A percentile compares a stretch with the other conserved stretches of the same genome.
These are phyloP conservation scores for Asterochloris erici DNA, from an alignment of 139 green algal genomes.

Conservation along the genomic window DNA sequence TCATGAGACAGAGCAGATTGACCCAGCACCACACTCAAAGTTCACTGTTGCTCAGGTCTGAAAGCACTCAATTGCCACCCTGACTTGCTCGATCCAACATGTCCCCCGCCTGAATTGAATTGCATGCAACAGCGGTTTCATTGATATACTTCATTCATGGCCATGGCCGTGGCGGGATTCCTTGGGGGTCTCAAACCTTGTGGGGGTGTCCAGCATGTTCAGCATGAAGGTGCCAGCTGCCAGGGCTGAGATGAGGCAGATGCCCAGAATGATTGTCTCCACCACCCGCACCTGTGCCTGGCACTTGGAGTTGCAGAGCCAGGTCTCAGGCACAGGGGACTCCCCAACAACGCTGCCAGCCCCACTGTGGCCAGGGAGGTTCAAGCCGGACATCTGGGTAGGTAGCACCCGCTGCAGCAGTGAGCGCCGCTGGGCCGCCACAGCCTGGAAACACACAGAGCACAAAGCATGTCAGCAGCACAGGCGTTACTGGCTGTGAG, in stretches of 20 bases:
- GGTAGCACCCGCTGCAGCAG: neutral
- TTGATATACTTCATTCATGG: neutral
- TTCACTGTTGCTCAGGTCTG: neutral
- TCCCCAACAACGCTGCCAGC: neutral
- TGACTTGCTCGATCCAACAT: neutral
- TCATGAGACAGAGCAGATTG: too few relatives aligned
- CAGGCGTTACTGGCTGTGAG: neutral
- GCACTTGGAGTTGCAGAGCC: constrained; percentile 12
- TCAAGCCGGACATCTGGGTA: neutral
- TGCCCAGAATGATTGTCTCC: constrained; percentile 20
- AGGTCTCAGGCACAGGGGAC: neutral
- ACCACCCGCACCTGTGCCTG: constrained; percentile 20
- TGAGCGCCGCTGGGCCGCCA: neutral
- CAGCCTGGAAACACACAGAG: neutral
- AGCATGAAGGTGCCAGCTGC: constrained; percentile 33
- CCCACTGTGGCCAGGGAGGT: neutral
- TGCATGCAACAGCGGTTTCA: too few relatives aligned
- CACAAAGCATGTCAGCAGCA: neutral
- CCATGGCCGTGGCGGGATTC: constrained; percentile 1
- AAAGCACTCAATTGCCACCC: neutral
- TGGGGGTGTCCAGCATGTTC: constrained; percentile 38
- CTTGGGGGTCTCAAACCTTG: constrained; percentile 34
- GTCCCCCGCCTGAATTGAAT: neutral
- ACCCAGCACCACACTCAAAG: too few relatives aligned
- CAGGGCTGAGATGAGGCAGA: constrained; percentile 17